Conservation (phyloP, 441 rosid species). For the Breynia disticha region DNA sequence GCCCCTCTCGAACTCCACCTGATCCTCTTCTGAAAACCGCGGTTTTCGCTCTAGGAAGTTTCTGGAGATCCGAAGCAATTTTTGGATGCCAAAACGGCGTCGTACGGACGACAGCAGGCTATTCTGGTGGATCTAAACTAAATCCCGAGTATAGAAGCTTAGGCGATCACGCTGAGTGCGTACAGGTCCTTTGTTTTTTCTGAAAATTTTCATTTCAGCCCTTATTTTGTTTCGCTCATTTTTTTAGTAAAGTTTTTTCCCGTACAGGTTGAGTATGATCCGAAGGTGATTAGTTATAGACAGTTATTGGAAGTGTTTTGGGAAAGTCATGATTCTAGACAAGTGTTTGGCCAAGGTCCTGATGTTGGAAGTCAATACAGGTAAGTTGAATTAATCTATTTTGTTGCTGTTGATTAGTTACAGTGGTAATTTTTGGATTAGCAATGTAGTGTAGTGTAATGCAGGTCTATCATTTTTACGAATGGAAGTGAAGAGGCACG, state of each 20-base stretch:
- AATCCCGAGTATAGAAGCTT: slow-evolving; percentile 70
- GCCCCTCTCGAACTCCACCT: slow-evolving; percentile 21
- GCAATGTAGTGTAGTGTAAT: slow-evolving; percentile 1
- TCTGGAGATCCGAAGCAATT: slow-evolving; percentile 88
- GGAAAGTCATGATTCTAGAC: slow-evolving; percentile 82
- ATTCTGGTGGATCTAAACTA: slow-evolving; percentile 63
- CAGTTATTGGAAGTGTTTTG: slow-evolving; percentile 79
- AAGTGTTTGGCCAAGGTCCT: slow-evolving; percentile 92
- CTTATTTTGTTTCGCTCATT: background rate
- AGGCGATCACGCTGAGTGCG: slow-evolving; percentile 78
- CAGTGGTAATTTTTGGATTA: background rate
- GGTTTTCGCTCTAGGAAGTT: slow-evolving; percentile 77
- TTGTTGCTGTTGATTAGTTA: too few relatives aligned
- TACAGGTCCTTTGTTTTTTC: slow-evolving; percentile 40
- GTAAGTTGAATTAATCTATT: slow-evolving; percentile 20
- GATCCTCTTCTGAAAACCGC: slow-evolving; percentile 39
- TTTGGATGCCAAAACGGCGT: slow-evolving; percentile 85
- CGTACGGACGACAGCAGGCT: slow-evolving; percentile 58
- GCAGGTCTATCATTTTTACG: slow-evolving; percentile 72
- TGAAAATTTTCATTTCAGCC: background rate
- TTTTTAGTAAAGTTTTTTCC: background rate
- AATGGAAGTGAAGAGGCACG: slow-evolving; percentile 74
- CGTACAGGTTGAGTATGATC: slow-evolving; percentile 79
- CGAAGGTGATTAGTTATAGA: slow-evolving; percentile 41
- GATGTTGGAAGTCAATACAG: slow-evolving; percentile 89